Evolutionary conservation across 495 filamentous ascomycete species (phyloP).

Genomic region (Tuber borchii): DNA sequence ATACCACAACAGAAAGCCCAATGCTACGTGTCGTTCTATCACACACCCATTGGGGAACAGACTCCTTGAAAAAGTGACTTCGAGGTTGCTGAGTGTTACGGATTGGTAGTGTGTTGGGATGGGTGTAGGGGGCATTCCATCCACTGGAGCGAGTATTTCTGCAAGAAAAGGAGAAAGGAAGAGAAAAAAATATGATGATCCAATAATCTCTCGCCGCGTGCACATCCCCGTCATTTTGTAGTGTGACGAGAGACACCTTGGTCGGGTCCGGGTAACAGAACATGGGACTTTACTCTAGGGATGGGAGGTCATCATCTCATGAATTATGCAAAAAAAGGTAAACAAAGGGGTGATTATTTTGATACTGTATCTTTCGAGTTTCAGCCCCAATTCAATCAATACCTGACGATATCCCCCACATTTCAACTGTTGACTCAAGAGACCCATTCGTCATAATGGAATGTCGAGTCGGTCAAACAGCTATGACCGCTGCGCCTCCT

Average conservation of each 20-base stretch:
- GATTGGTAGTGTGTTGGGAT: neutral
- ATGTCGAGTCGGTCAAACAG: neutral
- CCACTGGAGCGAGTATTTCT: constrained; percentile 3
- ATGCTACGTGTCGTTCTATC: neutral
- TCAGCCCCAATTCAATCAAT: neutral
- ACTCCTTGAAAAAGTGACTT: neutral
- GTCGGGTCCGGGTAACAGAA: constrained; percentile 3
- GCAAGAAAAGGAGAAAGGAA: neutral
- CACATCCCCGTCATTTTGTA: neutral
- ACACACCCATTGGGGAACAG: constrained; percentile 3
- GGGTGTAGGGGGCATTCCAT: constrained; percentile 3
- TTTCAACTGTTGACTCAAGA: neutral
- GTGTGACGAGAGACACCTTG: neutral
- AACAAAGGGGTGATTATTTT: neutral
- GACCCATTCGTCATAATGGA: neutral
- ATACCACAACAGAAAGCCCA: neutral
- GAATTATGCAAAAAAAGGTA: neutral
- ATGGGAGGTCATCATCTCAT: neutral
- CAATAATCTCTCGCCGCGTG: neutral
- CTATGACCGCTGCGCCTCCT: neutral
- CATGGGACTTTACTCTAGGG: neutral
- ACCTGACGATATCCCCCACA: neutral
- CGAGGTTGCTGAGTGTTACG: neutral
- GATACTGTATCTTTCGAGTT: neutral
- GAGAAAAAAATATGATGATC: neutral